Base-by-base conservation (phyloP, 192 early-diverging fungal genomes). In the Mortierella alpina region DNA sequence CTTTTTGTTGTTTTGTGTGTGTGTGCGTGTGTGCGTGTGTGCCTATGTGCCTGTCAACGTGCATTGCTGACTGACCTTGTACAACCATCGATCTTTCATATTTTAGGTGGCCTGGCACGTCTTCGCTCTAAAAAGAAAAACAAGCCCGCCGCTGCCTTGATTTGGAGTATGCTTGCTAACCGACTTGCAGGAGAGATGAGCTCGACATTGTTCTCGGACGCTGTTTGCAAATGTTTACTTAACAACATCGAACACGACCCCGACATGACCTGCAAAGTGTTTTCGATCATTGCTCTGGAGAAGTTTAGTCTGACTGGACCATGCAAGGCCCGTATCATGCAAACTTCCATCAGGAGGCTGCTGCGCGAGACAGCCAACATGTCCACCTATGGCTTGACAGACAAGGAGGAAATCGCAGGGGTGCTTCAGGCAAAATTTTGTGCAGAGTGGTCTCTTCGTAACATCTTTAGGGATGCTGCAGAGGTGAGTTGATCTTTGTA, bases 261-360 rank as follows among this genome's bases (percentile, higher is more conserved):
- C 7, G 83, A 88, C 55, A 65, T 82, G 15, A 49, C 53, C n/a
- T 87, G 87, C 40, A 83, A 87, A 6, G 59, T 89, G 6, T 89
- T 86, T 74, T 77, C 86, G 12, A 75, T 89, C 39, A 72, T 89
- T 23, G 88, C 88, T 1, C 69, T 89, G 20, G 88, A 89, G 61
- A 89, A 89, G 64, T 89, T 89, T 56, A 82, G 83, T 55, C 63
- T 89, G 7, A 89, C 88, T 23, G 88, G 88, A 67, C 72, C 81
- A 31, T 84, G 75, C 45, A 72, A 83, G 49, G 63, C 82, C 17
- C 51, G 68, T 46, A 85, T 85, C 49, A 68, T 85, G 66, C 64
- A 66, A 23, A 70, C 81, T 11, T 59, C 72, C 48, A 77, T 85
- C 18, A 62, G 67, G 10, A 49, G 23, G 39, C 68, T 80, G 31